These are phyloP conservation scores for Saccharomyces kudriavzevii DNA, from an alignment of 805 yeast genomes.

Conservation along the genomic window DNA sequence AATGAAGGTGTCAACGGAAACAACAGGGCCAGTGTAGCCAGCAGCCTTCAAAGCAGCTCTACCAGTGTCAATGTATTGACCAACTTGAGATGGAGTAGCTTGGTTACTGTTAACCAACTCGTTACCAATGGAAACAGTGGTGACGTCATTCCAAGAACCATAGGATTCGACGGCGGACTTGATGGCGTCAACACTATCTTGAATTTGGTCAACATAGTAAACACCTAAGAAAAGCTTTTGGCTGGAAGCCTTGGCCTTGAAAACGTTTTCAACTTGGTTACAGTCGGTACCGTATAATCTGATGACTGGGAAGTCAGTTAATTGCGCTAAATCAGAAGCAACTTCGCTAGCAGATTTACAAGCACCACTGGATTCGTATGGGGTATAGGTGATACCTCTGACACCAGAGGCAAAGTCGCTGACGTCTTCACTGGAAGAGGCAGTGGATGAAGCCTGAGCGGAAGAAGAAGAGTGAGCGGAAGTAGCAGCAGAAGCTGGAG, in stretches of 20 bases:
- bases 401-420: constrained; percentile 36
- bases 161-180: constrained; percentile 49
- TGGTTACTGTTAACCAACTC: constrained; percentile 87
- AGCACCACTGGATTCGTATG: constrained; percentile 59
- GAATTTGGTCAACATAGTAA: constrained; percentile 48
- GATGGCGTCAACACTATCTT: constrained; percentile 46
- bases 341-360: constrained; percentile 61
- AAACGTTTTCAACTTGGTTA: constrained; percentile 65
- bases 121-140: constrained; percentile 87
- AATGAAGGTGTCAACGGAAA: constrained; percentile 91
- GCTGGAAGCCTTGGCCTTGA: constrained; percentile 50
- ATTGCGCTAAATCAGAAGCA: constrained; percentile 46
- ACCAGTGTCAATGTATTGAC: constrained; percentile 54
- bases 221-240: constrained; percentile 77
- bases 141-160: constrained; percentile 74
- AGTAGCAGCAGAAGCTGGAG: constrained; percentile 31
- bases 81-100: constrained; percentile 66
- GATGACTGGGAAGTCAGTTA: constrained; percentile 49
- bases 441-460: constrained; percentile 21
- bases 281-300: constrained; percentile 87
- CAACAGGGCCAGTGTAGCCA: constrained; percentile 90
- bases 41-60: constrained; percentile 65
- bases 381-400: constrained; percentile 76
- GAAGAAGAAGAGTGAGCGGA: constrained; percentile 10
- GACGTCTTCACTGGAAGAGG: constrained; percentile 23